Conservation (phyloP, 2,329 filamentous ascomycete genomes). For the Metarhizium album region DNA sequence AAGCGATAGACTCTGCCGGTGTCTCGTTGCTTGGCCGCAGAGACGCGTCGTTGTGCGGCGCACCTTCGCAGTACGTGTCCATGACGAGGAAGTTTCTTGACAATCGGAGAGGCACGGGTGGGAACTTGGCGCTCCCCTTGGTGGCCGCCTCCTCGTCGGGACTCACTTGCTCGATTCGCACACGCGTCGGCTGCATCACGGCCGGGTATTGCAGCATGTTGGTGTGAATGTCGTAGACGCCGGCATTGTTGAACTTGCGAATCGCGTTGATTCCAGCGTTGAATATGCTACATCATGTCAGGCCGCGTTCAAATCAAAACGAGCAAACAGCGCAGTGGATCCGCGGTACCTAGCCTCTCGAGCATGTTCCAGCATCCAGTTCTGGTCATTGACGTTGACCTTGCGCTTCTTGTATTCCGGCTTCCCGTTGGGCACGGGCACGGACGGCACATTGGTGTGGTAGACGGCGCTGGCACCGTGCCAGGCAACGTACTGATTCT, state of each 20-base stretch:
- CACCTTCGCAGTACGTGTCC: slow-evolving; percentile 44
- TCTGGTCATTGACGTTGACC: slow-evolving; percentile 81
- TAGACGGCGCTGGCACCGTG: slow-evolving; percentile 95
- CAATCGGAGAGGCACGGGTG: slow-evolving; percentile 36
- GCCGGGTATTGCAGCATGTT: slow-evolving; percentile 82
- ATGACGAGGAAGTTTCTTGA: slow-evolving; percentile 45
- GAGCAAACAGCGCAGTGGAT: no score
- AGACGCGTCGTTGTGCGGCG: slow-evolving; percentile 34
- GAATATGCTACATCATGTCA: slow-evolving; percentile 52
- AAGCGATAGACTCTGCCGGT: slow-evolving; percentile 34
- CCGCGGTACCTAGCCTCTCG: slow-evolving; percentile 66
- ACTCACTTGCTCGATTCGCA: slow-evolving; percentile 64
- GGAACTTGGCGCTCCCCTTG: slow-evolving; percentile 27
- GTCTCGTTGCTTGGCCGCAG: slow-evolving; percentile 33
- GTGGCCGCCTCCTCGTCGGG: slow-evolving; percentile 25
- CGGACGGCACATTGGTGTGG: slow-evolving; percentile 67
- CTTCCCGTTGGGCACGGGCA: slow-evolving; percentile 68
- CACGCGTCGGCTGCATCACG: slow-evolving; percentile 82
- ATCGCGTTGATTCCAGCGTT: slow-evolving; percentile 63
- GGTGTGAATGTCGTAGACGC: slow-evolving; percentile 89
- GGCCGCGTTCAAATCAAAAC: background rate
- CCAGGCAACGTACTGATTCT: slow-evolving; percentile 98
- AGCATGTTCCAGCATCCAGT: slow-evolving; percentile 95
- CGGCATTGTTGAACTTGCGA: slow-evolving; percentile 58
- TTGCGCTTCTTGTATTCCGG: slow-evolving; percentile 72